Percentiles rank a stretch among this genome's conserved stretches.
These are phyloP conservation scores for Ascochyta viciae-villosae DNA, from an alignment of 2,329 filamentous ascomycete genomes.

Conservation along the genomic window DNA sequence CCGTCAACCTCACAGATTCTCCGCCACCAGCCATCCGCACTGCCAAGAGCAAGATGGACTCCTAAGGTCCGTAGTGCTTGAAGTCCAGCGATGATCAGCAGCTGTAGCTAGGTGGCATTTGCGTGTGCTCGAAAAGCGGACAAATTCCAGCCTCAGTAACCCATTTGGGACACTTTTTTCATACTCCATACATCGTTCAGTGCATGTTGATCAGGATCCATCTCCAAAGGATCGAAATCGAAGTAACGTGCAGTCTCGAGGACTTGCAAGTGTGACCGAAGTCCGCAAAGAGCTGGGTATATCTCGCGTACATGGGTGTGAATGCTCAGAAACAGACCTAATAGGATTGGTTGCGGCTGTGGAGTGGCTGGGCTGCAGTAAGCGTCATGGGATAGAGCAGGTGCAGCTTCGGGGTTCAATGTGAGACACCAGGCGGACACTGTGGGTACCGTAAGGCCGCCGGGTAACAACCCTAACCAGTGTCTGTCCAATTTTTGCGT, in stretches of 20 bases:
- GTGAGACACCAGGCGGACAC: slow-evolving; percentile 10
- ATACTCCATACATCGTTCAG: background rate
- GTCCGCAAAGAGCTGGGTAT: background rate
- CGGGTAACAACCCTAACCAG: background rate
- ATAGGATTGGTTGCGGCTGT: background rate
- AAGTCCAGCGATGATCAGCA: slow-evolving; percentile 5
- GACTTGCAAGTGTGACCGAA: background rate
- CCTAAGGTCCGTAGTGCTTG: slow-evolving; percentile 7
- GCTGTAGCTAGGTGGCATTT: background rate
- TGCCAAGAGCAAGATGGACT: slow-evolving; percentile 3
- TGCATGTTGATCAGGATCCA: background rate
- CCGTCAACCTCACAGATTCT: slow-evolving; percentile 2
- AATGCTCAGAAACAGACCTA: background rate
- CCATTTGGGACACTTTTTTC: background rate
- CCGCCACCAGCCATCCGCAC: slow-evolving; percentile 4
- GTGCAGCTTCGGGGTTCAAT: slow-evolving; percentile 10
- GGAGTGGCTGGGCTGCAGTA: background rate
- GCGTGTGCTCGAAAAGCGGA: background rate
- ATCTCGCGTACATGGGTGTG: background rate
- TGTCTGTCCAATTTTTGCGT: background rate
- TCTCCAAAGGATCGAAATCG: background rate
- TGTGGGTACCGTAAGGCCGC: slow-evolving; percentile 1
- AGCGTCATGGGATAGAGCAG: slow-evolving; percentile 5
- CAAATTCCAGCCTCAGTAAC: background rate
- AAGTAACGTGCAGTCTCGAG: background rate